Evolutionary conservation across 1,284 basidiomycete species (phyloP).

Genomic region (Cryptococcus neoformans): DNA sequence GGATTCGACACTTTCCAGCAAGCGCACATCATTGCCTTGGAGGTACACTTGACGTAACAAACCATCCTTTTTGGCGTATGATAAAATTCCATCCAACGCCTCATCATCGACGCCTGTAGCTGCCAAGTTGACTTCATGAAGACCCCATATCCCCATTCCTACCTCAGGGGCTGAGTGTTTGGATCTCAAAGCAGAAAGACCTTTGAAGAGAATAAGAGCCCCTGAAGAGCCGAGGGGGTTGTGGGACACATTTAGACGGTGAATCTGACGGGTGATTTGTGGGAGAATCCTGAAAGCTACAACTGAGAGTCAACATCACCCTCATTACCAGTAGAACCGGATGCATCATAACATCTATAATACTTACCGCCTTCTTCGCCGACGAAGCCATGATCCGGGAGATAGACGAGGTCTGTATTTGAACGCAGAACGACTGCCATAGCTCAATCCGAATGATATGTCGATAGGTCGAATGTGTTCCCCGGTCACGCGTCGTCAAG

Average conservation of each 20-base stretch:
- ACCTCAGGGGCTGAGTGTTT: conserved; percentile 19
- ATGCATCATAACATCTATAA: not conserved
- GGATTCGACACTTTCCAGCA: conserved; percentile 18
- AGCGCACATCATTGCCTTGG: conserved; percentile 35
- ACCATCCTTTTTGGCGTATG: conserved; percentile 39
- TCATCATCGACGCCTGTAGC: conserved; percentile 27
- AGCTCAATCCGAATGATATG: not conserved
- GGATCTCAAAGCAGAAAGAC: conserved; percentile 24
- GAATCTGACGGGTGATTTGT: conserved; percentile 30
- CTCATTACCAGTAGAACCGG: not conserved
- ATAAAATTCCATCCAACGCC: conserved; percentile 23
- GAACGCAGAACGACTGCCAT: conserved; percentile 35
- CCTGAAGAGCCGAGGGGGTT: conserved; percentile 39
- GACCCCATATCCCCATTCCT: conserved; percentile 24
- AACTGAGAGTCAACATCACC: too few species aligned
- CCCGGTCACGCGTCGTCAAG: too few species aligned
- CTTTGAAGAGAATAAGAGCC: conserved; percentile 31
- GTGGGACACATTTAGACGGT: conserved; percentile 38
- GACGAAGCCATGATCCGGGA: conserved; percentile 38
- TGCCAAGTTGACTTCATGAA: conserved; percentile 39
- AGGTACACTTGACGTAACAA: conserved; percentile 25
- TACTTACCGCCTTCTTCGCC: conserved; percentile 22
- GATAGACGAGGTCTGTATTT: conserved; percentile 37
- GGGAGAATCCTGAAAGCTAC: conserved; percentile 36
- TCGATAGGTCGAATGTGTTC: not conserved